A percentile compares a stretch with the other conserved stretches of the same genome.
These are phyloP conservation scores for Amylocystis lapponica DNA, from an alignment of 768 basidiomycete genomes.

Conservation along the genomic window DNA sequence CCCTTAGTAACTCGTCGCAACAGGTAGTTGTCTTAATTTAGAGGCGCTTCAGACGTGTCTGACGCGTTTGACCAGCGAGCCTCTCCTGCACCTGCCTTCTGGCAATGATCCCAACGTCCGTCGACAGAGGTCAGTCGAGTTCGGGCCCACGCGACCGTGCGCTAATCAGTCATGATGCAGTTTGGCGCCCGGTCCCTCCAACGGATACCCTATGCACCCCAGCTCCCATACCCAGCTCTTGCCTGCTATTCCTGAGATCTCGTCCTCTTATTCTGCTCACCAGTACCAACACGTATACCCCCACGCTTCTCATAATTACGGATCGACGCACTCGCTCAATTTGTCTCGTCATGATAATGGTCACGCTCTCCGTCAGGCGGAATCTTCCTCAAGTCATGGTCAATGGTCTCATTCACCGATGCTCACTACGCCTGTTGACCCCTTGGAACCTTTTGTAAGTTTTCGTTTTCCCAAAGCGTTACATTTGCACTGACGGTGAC, in stretches of 20 bases:
- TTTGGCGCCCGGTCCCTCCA: conserved; percentile 33
- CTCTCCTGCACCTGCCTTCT: conserved; percentile 16
- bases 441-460: conserved; percentile 65
- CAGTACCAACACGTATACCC: conserved; percentile 45
- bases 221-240: conserved; percentile 36
- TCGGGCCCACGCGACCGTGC: background rate
- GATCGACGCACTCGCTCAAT: conserved; percentile 18
- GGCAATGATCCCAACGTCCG: conserved; percentile 7
- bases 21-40: conserved; percentile 22
- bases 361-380: conserved; percentile 42
- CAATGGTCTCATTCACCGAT: conserved; percentile 51
- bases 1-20: conserved; percentile 35
- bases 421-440: conserved; percentile 41
- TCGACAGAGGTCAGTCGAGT: conserved; percentile 9
- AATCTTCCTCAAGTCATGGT: conserved; percentile 39
- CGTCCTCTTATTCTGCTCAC: conserved; percentile 39
- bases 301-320: conserved; percentile 28
- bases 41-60: background rate
- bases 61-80: conserved; percentile 16
- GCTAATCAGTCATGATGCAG: conserved; percentile 2
- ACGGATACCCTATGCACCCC: conserved; percentile 42
- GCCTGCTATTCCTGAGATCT: conserved; percentile 55
- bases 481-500: background rate
- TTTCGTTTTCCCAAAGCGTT: background rate
- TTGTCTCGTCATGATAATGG: conserved; percentile 35